Evolutionary conservation across 768 basidiomycete species (phyloP), one percentile per base, ranked within the genome.

Genomic region (Agrocybe pediades): DNA sequence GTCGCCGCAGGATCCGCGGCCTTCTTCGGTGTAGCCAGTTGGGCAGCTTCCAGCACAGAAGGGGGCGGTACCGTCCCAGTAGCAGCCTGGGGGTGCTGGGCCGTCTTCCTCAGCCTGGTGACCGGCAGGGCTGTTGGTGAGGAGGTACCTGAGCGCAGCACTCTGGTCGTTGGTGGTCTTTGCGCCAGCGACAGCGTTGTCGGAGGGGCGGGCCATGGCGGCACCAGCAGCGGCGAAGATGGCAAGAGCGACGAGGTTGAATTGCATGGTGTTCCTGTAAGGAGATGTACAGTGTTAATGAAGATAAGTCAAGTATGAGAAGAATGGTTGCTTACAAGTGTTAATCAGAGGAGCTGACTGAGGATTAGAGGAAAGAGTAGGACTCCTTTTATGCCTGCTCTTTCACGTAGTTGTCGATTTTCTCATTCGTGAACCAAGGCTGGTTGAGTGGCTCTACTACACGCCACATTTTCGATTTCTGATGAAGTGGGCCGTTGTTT

Each of bases 1-100:
- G 33, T 36, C 33, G n/a, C 33, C 33, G 33, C 33, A 36, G 33
- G 33, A 36, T 36, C 33, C 33, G 3, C 33, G 33, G 13, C 33
- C 33, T 36, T 36, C 33, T 36, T 36, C 52, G 23, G 30, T 11
- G 39, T 53, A 53, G 24, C 52, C 45, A 21, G 13, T 9, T 2
- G 52, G 52, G 46, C 52, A 47, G 20, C 36, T 25, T 15, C 52
- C 52, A 41, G 15, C 52, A 20, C 52, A 53, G 39, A 53, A 53
- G 9, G 52, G 52, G 5, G 52, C 45, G 6, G 52, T 46, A 25
- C 52, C 45, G 24, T 53, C 52, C 52, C 52, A 53, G 39, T 53
- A 53, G 52, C 52, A 53, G 45, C 45, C 39, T 15, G 45, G 25
- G 17, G 52, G 36, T 9, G 52, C 52, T 1, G 36, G 46, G 23